Evolutionary conservation across 2,329 filamentous ascomycete genomes (phyloP).

Genomic region (Didymella exigua): DNA sequence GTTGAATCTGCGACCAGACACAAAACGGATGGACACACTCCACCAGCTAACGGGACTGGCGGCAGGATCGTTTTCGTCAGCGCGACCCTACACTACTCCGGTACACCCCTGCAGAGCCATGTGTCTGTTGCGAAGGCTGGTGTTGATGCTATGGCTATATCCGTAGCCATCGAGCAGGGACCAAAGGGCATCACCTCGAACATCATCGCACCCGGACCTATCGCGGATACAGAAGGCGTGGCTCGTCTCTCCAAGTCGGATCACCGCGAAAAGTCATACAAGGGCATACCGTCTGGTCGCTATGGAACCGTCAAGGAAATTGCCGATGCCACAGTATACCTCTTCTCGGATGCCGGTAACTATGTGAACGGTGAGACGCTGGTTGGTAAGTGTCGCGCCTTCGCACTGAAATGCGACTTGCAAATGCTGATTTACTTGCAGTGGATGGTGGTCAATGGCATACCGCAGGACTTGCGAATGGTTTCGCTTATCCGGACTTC

Average conservation of each 20-base stretch:
- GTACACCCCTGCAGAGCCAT: conserved; percentile 83
- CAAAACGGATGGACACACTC: conserved; percentile 63
- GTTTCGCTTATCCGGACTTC: conserved; percentile 64
- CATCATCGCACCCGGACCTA: conserved; percentile 85
- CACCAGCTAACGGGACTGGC: conserved; percentile 61
- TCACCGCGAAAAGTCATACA: conserved; percentile 36
- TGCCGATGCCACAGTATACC: conserved; percentile 86
- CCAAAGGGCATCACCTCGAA: conserved; percentile 87
- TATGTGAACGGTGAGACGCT: conserved; percentile 84
- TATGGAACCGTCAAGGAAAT: conserved; percentile 85
- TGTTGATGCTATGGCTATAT: conserved; percentile 81
- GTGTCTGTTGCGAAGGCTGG: conserved; percentile 91
- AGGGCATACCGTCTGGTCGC: conserved; percentile 71
- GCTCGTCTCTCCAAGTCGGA: conserved; percentile 49
- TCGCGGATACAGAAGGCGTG: conserved; percentile 76
- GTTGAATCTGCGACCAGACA: conserved; percentile 72
- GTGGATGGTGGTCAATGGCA: conserved; percentile 63
- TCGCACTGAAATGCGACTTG: not conserved
- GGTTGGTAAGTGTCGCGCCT: conserved; percentile 64
- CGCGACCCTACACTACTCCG: conserved; percentile 89
- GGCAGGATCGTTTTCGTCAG: conserved; percentile 90
- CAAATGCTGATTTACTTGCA: conserved; percentile 26
- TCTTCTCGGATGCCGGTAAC: conserved; percentile 84
- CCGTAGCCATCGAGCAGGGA: conserved; percentile 85
- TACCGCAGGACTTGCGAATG: conserved; percentile 44